A percentile compares a stretch with the other conserved stretches of the same genome.
These are phyloP conservation scores for Melanomma pulvis-pyrius DNA, from an alignment of 495 filamentous ascomycete species.

Conservation along the genomic window DNA sequence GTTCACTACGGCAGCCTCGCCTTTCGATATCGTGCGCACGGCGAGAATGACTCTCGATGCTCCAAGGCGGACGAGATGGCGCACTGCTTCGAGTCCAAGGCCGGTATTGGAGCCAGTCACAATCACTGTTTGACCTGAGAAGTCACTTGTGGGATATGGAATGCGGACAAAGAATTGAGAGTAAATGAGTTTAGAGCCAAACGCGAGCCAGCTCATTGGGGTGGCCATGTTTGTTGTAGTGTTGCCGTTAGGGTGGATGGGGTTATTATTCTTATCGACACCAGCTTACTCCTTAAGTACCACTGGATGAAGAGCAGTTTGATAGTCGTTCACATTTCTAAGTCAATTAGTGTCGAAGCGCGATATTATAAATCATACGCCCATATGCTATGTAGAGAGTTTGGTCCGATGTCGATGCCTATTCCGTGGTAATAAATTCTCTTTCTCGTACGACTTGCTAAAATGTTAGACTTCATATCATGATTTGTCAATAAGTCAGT, in stretches of 20 bases:
- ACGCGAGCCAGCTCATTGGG: background rate
- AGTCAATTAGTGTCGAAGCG: background rate
- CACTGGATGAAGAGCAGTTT: background rate
- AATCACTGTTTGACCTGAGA: constrained; percentile 44
- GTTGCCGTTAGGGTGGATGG: background rate
- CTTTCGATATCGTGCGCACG: constrained; percentile 47
- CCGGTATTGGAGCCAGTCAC: constrained; percentile 44
- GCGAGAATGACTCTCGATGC: constrained; percentile 44
- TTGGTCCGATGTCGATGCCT: background rate
- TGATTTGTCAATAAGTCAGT: background rate
- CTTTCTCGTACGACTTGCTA: background rate
- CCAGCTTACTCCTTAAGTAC: background rate
- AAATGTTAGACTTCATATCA: too few species aligned
- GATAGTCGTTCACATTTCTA: background rate
- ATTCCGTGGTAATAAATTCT: background rate
- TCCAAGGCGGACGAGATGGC: constrained; percentile 40
- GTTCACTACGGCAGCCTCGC: constrained; percentile 48
- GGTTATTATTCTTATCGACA: background rate
- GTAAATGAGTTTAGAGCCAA: constrained; percentile 44
- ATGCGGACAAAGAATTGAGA: constrained; percentile 52
- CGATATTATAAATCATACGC: background rate
- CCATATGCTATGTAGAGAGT: background rate
- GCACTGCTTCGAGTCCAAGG: constrained; percentile 43
- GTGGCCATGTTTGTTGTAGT: constrained; percentile 3
- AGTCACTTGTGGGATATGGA: constrained; percentile 44